Conservation (phyloP, 2,329 filamentous ascomycete genomes). For the Paecilomyces sp. region DNA sequence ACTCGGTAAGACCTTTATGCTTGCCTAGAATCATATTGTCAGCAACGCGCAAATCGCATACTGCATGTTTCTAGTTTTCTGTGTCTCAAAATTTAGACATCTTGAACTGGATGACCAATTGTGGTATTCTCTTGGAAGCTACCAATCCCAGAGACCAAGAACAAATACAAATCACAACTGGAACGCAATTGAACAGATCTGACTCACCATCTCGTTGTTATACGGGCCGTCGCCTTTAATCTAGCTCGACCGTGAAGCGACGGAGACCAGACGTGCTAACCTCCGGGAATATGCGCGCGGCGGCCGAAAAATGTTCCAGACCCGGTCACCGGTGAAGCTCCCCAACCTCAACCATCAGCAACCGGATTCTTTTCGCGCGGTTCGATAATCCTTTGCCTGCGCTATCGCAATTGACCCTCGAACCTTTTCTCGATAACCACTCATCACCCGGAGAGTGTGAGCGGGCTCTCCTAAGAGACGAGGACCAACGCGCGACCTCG, state of each 20-base stretch:
- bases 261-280: not conserved
- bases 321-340: constrained; percentile 32
- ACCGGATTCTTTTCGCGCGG: not conserved
- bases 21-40: not conserved
- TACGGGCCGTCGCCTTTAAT: not conserved
- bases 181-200: not conserved
- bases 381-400: not conserved
- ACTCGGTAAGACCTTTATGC: constrained; percentile 22
- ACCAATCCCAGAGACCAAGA: not conserved
- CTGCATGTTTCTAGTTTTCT: not conserved
- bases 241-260: not conserved
- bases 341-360: constrained; percentile 20
- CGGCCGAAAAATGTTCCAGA: constrained; percentile 36
- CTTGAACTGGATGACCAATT: not conserved
- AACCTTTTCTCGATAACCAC: not conserved
- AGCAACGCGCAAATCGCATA: not conserved
- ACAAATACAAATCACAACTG: not conserved
- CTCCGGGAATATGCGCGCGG: constrained; percentile 1
- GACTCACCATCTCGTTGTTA: not conserved
- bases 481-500: not conserved
- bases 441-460: not conserved
- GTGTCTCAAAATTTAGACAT: not conserved
- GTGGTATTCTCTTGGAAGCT: not conserved
- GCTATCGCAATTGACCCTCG: not conserved
- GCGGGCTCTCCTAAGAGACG: not conserved